Base-by-base conservation (phyloP, 2,329 filamentous ascomycete species). In the Microsporum canis region DNA sequence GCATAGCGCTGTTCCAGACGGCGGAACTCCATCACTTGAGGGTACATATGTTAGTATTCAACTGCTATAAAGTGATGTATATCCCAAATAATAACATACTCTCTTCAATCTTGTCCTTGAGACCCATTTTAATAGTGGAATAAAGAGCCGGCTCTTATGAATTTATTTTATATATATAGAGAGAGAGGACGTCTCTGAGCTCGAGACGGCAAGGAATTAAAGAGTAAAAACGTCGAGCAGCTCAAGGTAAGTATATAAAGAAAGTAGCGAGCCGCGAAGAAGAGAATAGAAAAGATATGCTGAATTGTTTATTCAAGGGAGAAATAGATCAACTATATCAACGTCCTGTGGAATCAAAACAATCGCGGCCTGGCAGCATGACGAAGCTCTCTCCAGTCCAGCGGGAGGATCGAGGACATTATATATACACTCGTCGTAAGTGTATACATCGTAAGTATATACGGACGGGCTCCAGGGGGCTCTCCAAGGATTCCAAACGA, bases 1-100 rank as follows among this genome's bases (percentile, higher is more conserved):
- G 91, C 95, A 80, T 97, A 97, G 69, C 90, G 88, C 78, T 96
- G 88, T 79, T 97, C 92, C 67, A 97, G 86, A 57, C 91, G 89
- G 81, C 95, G 94, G 71, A 97, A 84, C 80, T 97, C 91, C 69
- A 95, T 79, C 68, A 76, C 80, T 88, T 23, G 17, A 23, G 39
- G 4, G 84, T 47, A 29, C 56, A 58, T 41, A 29, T 34, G 53
- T 62, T 56, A 59, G 61, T 58, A 27, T 8, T n/a, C 14, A 68
- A 80, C 17, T 1, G 63, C 83, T 3, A 55, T 33, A 57, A n/a
- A 56, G 7, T 29, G 27, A 5, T 43, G 57, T 14, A 53, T 47
- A 29, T 57, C 36, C 38, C 27, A 5, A 27, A 14, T 8, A 12
- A 12, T 5, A 31, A 76, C 76, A 64, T 75, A 79, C 78, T 80